A percentile compares a stretch with the other conserved stretches of the same genome.
These are phyloP conservation scores for Cordyceps farinosa DNA, from an alignment of 2,329 filamentous ascomycete genomes.

Conservation along the genomic window DNA sequence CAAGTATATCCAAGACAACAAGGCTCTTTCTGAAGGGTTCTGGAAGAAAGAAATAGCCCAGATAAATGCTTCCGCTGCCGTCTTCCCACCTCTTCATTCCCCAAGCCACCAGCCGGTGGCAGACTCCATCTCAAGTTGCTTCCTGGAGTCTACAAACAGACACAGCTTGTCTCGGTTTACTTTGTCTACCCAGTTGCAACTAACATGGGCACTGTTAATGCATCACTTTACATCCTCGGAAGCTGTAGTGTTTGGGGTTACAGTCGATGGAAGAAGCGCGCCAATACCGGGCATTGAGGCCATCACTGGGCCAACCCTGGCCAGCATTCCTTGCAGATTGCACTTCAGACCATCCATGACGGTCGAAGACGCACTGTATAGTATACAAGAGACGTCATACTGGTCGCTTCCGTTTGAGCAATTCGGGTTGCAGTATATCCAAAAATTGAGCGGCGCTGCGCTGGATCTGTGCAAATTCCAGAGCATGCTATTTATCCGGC, in stretches of 20 bases:
- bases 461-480: slow-evolving; percentile 24
- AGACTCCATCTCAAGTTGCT: slow-evolving; percentile 41
- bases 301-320: slow-evolving; percentile 53
- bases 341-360: slow-evolving; percentile 35
- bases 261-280: slow-evolving; percentile 47
- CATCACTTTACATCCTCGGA: slow-evolving; percentile 44
- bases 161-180: slow-evolving; percentile 27
- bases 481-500: slow-evolving; percentile 30
- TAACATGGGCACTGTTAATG: slow-evolving; percentile 51
- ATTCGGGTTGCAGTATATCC: slow-evolving; percentile 31
- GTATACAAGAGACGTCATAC: slow-evolving; percentile 22
- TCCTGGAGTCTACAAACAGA: slow-evolving; percentile 31
- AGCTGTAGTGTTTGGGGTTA: slow-evolving; percentile 53
- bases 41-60: slow-evolving; percentile 29
- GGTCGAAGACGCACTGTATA: slow-evolving; percentile 43
- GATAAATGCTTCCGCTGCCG: slow-evolving; percentile 38
- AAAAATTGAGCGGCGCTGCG: background rate
- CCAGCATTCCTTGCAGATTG: slow-evolving; percentile 49
- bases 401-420: slow-evolving; percentile 29
- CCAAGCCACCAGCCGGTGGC: slow-evolving; percentile 41
- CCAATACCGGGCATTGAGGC: slow-evolving; percentile 40
- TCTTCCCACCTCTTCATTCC: slow-evolving; percentile 37
- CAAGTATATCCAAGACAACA: slow-evolving; percentile 39
- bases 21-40: slow-evolving; percentile 25
- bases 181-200: slow-evolving; percentile 47